Percentiles rank a stretch among this genome's conserved stretches.
Conservation (phyloP, 192 early-diverging fungal species). For the Podila epigama region DNA sequence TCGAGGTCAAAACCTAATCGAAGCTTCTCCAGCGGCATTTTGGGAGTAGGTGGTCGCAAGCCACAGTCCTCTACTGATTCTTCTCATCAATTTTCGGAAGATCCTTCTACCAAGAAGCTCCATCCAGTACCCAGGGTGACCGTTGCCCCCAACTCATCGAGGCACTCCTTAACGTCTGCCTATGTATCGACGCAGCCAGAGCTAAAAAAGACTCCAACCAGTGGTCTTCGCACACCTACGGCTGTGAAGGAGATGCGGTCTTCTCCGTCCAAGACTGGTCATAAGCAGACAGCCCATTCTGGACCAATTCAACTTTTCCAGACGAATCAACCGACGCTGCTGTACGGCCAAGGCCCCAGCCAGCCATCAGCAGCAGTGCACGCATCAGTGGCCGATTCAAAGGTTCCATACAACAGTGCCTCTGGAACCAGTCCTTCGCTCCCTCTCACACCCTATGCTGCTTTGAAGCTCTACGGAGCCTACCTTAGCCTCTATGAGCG, state of each 20-base stretch:
- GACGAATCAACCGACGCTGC: conserved; percentile 24
- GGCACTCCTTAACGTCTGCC: not conserved
- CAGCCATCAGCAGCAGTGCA: not conserved
- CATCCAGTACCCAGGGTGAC: too few relatives aligned
- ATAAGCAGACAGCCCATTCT: conserved; percentile 9
- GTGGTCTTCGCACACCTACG: conserved; percentile 41
- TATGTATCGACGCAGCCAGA: conserved; percentile 13
- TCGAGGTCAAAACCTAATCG: conserved; percentile 23
- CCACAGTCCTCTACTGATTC: conserved; percentile 1
- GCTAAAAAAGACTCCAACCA: conserved; percentile 24
- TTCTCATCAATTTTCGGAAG: too few relatives aligned
- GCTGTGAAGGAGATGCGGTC: conserved; percentile 32
- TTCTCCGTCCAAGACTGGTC: conserved; percentile 24
- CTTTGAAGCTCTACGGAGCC: conserved; percentile 67
- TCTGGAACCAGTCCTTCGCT: conserved; percentile 13
- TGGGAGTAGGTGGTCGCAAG: conserved; percentile 6
- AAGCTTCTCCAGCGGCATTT: conserved; percentile 32
- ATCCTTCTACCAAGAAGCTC: too few relatives aligned
- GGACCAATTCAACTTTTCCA: conserved; percentile 24
- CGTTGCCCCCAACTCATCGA: not conserved
- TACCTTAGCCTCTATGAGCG: conserved; percentile 87
- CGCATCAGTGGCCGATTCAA: conserved; percentile 2
- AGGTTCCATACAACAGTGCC: not conserved
- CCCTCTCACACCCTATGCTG: conserved; percentile 65
- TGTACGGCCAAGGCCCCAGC: conserved; percentile 44